Evolutionary conservation across 495 filamentous ascomycete genomes (phyloP).

Genomic region (Podospora australis): DNA sequence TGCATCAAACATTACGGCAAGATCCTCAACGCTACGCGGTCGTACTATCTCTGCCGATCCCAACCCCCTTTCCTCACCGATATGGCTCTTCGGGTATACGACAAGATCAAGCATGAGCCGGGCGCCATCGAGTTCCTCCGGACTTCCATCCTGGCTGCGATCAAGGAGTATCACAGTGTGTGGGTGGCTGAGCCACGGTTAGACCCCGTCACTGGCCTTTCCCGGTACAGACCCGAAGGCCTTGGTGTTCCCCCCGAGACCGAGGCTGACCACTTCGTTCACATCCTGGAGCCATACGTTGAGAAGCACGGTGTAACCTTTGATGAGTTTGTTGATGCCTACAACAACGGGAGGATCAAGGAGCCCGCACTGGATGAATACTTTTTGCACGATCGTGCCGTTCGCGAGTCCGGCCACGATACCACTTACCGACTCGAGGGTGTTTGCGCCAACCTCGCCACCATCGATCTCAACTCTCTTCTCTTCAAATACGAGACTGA

Average conservation of each 20-base stretch:
- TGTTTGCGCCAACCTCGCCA: constrained; percentile 80
- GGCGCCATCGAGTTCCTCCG: constrained; percentile 71
- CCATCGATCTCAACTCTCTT: constrained; percentile 87
- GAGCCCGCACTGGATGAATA: constrained; percentile 92
- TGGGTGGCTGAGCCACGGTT: constrained; percentile 78
- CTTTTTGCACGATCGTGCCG: constrained; percentile 89
- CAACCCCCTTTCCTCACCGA: constrained; percentile 97
- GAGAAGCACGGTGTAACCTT: constrained; percentile 77
- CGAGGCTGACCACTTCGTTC: constrained; percentile 78
- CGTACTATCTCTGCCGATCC: constrained; percentile 88
- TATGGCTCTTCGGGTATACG: constrained; percentile 87
- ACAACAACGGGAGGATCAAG: constrained; percentile 67
- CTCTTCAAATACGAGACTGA: constrained; percentile 96
- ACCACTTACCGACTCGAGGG: constrained; percentile 88
- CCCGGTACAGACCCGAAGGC: constrained; percentile 84
- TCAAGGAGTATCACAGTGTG: constrained; percentile 92
- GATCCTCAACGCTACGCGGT: constrained; percentile 91
- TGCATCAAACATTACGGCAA: constrained; percentile 98
- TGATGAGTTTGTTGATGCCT: constrained; percentile 74
- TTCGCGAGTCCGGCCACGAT: constrained; percentile 96
- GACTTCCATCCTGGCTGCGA: constrained; percentile 75
- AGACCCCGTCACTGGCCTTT: constrained; percentile 76
- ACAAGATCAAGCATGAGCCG: constrained; percentile 75
- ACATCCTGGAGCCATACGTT: constrained; percentile 79
- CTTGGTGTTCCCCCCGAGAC: constrained; percentile 90